A percentile compares a stretch with the other conserved stretches of the same genome.
phyloP scores from a whole-genome alignment of 768 basidiomycete genomes.

The Tricholoma bakamatsutake region DNA sequence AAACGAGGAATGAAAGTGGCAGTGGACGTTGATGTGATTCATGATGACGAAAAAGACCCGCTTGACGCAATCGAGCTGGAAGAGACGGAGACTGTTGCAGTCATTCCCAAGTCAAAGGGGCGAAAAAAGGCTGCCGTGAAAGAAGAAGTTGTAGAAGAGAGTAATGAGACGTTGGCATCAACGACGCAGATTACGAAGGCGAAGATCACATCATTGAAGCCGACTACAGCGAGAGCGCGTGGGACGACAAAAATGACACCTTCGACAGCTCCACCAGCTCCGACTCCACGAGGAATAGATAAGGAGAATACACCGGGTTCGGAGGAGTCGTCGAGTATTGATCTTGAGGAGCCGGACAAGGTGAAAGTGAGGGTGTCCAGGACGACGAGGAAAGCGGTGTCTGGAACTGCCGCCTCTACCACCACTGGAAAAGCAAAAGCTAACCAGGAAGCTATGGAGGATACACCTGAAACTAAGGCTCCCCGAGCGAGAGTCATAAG shows the following conservation, averaged over 20 bases:
- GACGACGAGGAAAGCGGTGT: slow-evolving; percentile 21
- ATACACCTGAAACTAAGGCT: slow-evolving; percentile 12
- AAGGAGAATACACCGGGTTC: slow-evolving; percentile 36
- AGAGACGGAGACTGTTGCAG: slow-evolving; percentile 10
- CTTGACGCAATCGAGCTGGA: slow-evolving; percentile 15
- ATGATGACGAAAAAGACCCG: slow-evolving; percentile 8
- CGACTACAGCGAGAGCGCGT: slow-evolving; percentile 9
- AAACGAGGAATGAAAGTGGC: slow-evolving; percentile 15
- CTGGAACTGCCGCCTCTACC: slow-evolving; percentile 6
- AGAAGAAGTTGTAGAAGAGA: slow-evolving; percentile 13
- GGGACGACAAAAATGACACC: slow-evolving; percentile 26
- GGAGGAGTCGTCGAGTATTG: slow-evolving; percentile 14
- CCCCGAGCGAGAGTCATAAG: slow-evolving; percentile 17
- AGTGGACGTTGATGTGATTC: slow-evolving; percentile 5
- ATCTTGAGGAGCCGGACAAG: slow-evolving; percentile 26
- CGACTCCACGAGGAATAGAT: slow-evolving; percentile 23
- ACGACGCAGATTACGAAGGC: slow-evolving; percentile 7
- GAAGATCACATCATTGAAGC: slow-evolving; percentile 13
- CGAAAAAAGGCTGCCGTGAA: slow-evolving; percentile 15
- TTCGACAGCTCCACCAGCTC: slow-evolving; percentile 27
- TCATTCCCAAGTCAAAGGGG: slow-evolving; percentile 12
- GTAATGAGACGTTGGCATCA: not conserved
- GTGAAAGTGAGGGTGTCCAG: slow-evolving; percentile 34
- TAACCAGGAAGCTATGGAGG: slow-evolving; percentile 20
- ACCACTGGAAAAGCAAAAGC: slow-evolving; percentile 14